phyloP scores from a whole-genome alignment of 805 yeast genomes.

The Kuraishia hungarica region DNA sequence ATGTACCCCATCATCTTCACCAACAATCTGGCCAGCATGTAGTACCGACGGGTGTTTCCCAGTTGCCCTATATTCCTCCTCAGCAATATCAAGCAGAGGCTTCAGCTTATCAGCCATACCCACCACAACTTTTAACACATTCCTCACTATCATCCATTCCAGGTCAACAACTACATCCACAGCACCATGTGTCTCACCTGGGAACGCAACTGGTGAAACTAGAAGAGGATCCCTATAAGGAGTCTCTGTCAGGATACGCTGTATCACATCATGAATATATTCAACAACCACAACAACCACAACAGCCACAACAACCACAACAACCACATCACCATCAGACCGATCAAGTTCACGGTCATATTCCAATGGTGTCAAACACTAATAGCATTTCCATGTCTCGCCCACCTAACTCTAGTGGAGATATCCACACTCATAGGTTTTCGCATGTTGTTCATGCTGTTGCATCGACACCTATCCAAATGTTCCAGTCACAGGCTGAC shows the following conservation, averaged over 20 bases:
- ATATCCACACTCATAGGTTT: background rate
- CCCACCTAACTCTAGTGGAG: background rate
- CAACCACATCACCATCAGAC: slow-evolving; percentile 6
- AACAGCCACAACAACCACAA: slow-evolving; percentile 9
- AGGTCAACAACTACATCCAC: no score
- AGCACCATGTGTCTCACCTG: background rate
- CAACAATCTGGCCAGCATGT: slow-evolving; percentile 3
- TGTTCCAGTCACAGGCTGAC: background rate
- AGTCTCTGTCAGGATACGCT: slow-evolving; percentile 9
- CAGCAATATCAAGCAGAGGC: slow-evolving; percentile 3
- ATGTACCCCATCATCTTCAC: background rate
- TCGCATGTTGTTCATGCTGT: background rate
- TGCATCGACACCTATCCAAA: background rate
- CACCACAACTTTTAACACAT: background rate
- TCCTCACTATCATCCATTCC: background rate
- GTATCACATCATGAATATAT: slow-evolving; percentile 2
- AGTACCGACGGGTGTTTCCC: slow-evolving; percentile 2
- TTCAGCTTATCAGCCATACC: slow-evolving; percentile 1
- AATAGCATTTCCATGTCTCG: background rate
- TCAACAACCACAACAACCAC: slow-evolving; percentile 11
- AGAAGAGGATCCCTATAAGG: slow-evolving; percentile 1
- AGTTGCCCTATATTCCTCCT: slow-evolving; percentile 1
- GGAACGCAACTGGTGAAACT: slow-evolving; percentile 1
- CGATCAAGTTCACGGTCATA: background rate
- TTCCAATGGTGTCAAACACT: background rate